Evolutionary conservation across 2,329 filamentous ascomycete species (phyloP).

Genomic region (Sclerotinia sclerotiorum): DNA sequence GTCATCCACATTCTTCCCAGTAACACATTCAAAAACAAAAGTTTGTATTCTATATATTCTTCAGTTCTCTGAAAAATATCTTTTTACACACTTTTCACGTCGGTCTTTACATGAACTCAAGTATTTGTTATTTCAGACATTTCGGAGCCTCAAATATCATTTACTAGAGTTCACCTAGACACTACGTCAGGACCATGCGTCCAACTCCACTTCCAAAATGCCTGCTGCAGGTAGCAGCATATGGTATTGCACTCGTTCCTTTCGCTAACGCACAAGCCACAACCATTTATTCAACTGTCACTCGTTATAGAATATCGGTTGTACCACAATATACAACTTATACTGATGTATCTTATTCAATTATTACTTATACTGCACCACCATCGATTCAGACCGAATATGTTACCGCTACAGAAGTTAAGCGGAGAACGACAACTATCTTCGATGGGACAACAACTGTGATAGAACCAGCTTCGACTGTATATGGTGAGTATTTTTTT

Average conservation of each 20-base stretch:
- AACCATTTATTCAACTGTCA: conserved; percentile 17
- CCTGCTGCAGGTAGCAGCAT: conserved; percentile 17
- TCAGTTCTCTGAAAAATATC: background rate
- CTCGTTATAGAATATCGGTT: conserved; percentile 18
- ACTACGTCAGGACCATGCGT: conserved; percentile 23
- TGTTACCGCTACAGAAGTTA: conserved; percentile 6
- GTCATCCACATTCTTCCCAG: conserved; percentile 21
- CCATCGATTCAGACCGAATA: conserved; percentile 14
- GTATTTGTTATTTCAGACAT: conserved; percentile 17
- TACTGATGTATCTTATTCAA: background rate
- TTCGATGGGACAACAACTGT: background rate
- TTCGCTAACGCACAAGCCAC: background rate
- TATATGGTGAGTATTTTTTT: background rate
- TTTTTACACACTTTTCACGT: conserved; percentile 13
- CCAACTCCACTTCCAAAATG: conserved; percentile 12
- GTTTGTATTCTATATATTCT: conserved; percentile 19
- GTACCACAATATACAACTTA: conserved; percentile 20
- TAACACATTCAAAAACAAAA: conserved; percentile 10
- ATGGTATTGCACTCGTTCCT: conserved; percentile 15
- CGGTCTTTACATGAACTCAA: conserved; percentile 11
- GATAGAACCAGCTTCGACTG: background rate
- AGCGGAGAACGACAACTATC: conserved; percentile 9
- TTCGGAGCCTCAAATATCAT: conserved; percentile 17
- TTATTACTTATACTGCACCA: conserved; percentile 8
- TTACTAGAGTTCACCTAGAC: conserved; percentile 6